Percentiles rank a stretch among this genome's conserved stretches.
These are phyloP conservation scores for Papilionanthe hybrid DNA, from an alignment of 116 monocot species.

Conservation along the genomic window DNA sequence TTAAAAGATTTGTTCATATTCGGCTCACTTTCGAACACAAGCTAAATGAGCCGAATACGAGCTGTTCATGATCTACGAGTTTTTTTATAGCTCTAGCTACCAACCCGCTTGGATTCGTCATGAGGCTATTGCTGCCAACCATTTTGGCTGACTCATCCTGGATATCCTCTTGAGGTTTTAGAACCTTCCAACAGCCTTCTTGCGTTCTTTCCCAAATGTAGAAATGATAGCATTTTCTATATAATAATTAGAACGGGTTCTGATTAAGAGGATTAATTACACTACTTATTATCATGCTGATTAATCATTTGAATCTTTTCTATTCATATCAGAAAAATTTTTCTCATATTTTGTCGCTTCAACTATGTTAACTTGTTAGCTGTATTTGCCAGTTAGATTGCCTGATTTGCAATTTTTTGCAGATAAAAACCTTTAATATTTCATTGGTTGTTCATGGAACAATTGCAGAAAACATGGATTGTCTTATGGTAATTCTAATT, in stretches of 20 bases:
- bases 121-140: no score
- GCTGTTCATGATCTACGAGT: no score
- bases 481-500: conserved; percentile 44
- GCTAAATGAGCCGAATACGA: no score
- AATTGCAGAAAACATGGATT: conserved; percentile 71
- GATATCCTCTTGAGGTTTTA: no score
- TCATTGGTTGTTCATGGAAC: conserved; percentile 57
- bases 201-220: not conserved
- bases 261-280: not conserved
- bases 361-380: not conserved
- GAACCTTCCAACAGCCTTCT: no score
- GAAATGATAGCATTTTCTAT: not conserved
- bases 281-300: not conserved
- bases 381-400: not conserved
- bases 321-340: not conserved
- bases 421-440: conserved; percentile 90
- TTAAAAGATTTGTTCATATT: no score
- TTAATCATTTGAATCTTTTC: not conserved
- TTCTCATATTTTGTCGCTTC: not conserved
- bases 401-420: conserved; percentile 14
- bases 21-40: no score
- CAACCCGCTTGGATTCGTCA: no score
- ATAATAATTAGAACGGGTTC: not conserved
- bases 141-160: no score
- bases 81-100: no score